Evolutionary conservation across 2,329 filamentous ascomycete species (phyloP).

Genomic region (Microdochium trichocladiopsis): DNA sequence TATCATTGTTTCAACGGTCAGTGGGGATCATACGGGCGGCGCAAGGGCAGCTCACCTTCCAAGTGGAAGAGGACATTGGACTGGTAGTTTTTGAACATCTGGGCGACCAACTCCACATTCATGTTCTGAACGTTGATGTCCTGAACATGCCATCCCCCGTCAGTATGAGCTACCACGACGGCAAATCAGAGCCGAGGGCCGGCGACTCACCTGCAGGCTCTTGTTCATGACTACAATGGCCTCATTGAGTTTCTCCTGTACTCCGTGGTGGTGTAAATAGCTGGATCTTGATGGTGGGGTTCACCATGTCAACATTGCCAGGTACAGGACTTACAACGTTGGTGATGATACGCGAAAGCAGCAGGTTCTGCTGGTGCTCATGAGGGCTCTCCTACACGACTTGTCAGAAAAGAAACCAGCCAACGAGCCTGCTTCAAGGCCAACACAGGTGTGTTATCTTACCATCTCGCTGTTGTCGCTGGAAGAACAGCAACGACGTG

Average conservation of each 20-base stretch:
- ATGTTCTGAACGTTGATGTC: constrained; percentile 99
- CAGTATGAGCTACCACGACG: neutral
- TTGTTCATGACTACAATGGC: constrained; percentile 90
- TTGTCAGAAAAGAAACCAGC: no score
- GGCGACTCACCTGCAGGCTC: constrained; percentile 62
- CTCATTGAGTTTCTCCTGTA: constrained; percentile 93
- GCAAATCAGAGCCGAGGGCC: neutral
- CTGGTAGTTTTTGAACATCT: constrained; percentile 99
- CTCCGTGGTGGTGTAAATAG: constrained; percentile 4
- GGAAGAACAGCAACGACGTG: no score
- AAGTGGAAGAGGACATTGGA: constrained; percentile 96
- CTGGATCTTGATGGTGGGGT: constrained; percentile 6
- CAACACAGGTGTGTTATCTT: no score
- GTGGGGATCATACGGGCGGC: no score
- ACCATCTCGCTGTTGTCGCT: no score
- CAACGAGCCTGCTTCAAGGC: no score
- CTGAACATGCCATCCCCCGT: constrained; percentile 35
- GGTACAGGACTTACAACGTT: constrained; percentile 71
- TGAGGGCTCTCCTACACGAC: constrained; percentile 76
- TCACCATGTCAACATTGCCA: neutral
- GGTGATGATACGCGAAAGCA: constrained; percentile 91
- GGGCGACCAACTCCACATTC: constrained; percentile 94
- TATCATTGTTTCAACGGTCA: constrained; percentile 29
- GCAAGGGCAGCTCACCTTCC: constrained; percentile 59
- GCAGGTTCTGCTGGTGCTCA: constrained; percentile 90